Percentiles rank a stretch among this genome's conserved stretches.
phyloP scores from a whole-genome alignment of 495 filamentous ascomycete genomes.

The Penicillium parvum region DNA sequence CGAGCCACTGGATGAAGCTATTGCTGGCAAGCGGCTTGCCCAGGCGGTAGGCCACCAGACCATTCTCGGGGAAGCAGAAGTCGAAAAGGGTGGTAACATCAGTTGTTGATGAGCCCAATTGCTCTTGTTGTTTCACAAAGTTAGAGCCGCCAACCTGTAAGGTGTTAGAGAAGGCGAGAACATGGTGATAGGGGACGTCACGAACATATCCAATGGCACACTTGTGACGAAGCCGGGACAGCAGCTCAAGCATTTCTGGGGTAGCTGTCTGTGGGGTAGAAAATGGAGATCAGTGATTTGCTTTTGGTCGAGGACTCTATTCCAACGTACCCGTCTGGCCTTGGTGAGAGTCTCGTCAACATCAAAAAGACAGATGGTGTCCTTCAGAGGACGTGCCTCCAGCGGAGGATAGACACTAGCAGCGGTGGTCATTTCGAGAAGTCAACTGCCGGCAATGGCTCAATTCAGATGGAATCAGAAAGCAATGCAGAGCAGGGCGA shows the following conservation, averaged over 20 bases:
- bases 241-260: conserved; percentile 77
- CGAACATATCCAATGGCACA: conserved; percentile 80
- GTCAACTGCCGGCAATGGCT: not conserved
- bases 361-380: conserved; percentile 90
- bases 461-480: conserved; percentile 1
- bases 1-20: conserved; percentile 86
- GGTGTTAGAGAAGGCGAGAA: conserved; percentile 8
- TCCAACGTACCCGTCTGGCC: conserved; percentile 59
- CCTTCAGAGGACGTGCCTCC: conserved; percentile 73
- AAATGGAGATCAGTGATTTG: conserved; percentile 9
- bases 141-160: conserved; percentile 70
- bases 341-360: conserved; percentile 86
- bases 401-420: conserved; percentile 66
- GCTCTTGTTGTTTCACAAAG: conserved; percentile 90
- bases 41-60: conserved; percentile 81
- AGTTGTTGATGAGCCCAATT: conserved; percentile 63
- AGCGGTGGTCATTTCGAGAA: conserved; percentile 46
- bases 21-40: conserved; percentile 66
- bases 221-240: conserved; percentile 76
- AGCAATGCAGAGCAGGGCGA: conserved; percentile 4
- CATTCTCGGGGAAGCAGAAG: conserved; percentile 95
- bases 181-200: conserved; percentile 9
- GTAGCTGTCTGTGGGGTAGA: conserved; percentile 48
- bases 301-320: not conserved
- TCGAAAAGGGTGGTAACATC: conserved; percentile 81